Evolutionary conservation across 345 rosid genomes (phyloP).

Genomic region (Salix brachista): DNA sequence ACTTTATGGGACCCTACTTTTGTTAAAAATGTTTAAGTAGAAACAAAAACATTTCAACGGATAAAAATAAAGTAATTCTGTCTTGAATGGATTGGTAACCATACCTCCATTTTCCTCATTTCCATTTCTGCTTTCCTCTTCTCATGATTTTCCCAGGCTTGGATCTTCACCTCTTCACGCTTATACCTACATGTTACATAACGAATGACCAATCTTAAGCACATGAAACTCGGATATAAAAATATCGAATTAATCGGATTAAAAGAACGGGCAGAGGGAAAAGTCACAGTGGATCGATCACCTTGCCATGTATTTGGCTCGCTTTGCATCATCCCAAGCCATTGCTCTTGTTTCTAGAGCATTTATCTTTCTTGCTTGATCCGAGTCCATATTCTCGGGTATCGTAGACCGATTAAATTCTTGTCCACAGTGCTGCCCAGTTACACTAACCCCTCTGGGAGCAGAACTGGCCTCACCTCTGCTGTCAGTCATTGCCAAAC

Average conservation of each 20-base stretch:
- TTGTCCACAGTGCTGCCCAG: conserved; percentile 14
- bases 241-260: not conserved
- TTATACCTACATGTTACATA: conserved; percentile 52
- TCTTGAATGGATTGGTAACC: not conserved
- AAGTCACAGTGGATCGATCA: conserved; percentile 17
- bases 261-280: not conserved
- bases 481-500: conserved; percentile 13
- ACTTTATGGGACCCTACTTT: not conserved
- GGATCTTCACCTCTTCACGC: conserved; percentile 90
- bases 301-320: conserved; percentile 90
- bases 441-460: conserved; percentile 8
- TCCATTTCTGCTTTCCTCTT: conserved; percentile 95
- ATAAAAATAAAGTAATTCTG: not conserved
- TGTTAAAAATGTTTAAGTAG: not conserved
- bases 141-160: conserved; percentile 92
- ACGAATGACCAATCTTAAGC: not conserved
- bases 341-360: conserved; percentile 64
- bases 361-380: conserved; percentile 39
- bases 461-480: conserved; percentile 21
- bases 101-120: conserved; percentile 90
- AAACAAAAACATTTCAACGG: not conserved
- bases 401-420: conserved; percentile 14
- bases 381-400: conserved; percentile 18
- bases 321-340: conserved; percentile 96
- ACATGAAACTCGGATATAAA: not conserved